Evolutionary conservation across 345 rosid genomes (phyloP).

Genomic region (Cardamine chenopodiifolia): DNA sequence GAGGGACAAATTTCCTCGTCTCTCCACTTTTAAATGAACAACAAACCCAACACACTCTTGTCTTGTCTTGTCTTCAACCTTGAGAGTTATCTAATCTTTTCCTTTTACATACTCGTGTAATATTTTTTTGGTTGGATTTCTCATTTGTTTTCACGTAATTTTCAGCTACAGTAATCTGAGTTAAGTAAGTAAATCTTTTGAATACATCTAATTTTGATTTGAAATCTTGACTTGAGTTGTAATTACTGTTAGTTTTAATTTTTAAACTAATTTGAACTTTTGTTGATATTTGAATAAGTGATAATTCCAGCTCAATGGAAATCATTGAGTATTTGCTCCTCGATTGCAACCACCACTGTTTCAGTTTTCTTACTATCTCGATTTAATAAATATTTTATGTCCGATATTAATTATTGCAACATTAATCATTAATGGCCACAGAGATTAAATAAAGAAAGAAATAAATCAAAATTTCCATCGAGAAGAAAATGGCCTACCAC

Average conservation of each 20-base stretch:
- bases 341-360: not conserved
- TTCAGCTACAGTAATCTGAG: not conserved
- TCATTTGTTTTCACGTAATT: constrained; percentile 11
- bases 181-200: constrained; percentile 24
- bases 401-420: constrained; percentile 16
- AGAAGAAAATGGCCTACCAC: constrained; percentile 36
- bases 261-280: not conserved
- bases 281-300: not conserved
- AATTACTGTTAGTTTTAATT: no score
- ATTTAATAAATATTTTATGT: constrained; percentile 8
- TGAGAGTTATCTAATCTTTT: constrained; percentile 5
- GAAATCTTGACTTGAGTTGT: no score
- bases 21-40: constrained; percentile 79
- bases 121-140: not conserved
- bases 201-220: no score
- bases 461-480: not conserved
- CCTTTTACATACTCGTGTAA: not conserved
- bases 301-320: not conserved
- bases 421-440: constrained; percentile 25
- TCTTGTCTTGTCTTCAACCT: constrained; percentile 16
- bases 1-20: constrained; percentile 85
- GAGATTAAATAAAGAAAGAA: not conserved
- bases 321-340: constrained; percentile 22
- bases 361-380: constrained; percentile 14
- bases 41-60: constrained; percentile 14